A percentile compares a stretch with the other conserved stretches of the same genome.
Conservation (phyloP, 75 land plant species). For the Isoetes taiwanensis region DNA sequence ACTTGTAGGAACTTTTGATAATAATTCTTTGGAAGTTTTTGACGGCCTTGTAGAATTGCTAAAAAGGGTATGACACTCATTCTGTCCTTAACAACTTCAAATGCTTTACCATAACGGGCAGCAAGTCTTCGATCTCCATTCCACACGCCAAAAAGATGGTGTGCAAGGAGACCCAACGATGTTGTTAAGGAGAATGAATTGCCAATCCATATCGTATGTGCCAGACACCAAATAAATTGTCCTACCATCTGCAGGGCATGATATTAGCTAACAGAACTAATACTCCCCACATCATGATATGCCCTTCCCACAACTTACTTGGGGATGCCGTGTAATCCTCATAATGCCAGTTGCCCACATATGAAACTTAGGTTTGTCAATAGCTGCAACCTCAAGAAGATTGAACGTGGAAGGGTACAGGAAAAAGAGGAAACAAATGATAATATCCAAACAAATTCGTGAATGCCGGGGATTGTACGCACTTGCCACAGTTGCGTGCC, state of each 20-base stretch:
- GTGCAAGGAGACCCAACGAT: conserved; percentile 75
- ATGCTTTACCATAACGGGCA: conserved; percentile 62
- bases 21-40: conserved; percentile 66
- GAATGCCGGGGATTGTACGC: conserved; percentile 56
- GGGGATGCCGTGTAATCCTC: conserved; percentile 95
- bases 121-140: conserved; percentile 81
- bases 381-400: conserved; percentile 90
- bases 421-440: conserved; percentile 74
- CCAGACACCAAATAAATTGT: conserved; percentile 91
- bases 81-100: conserved; percentile 54
- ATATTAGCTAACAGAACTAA: too few species aligned
- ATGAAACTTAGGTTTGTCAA: conserved; percentile 91
- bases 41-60: conserved; percentile 85
- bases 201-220: conserved; percentile 92
- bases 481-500: conserved; percentile 88
- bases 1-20: conserved; percentile 73
- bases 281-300: too few species aligned
- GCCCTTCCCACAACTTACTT: too few species aligned
- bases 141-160: conserved; percentile 95
- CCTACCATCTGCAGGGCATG: conserved; percentile 69
- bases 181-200: conserved; percentile 76
- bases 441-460: conserved; percentile 63
- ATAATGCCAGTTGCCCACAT: conserved; percentile 97
- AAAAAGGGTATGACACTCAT: conserved; percentile 83
- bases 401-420: conserved; percentile 97